Conservation (phyloP, 2,329 filamentous ascomycete species). For the Colletotrichum horii region DNA sequence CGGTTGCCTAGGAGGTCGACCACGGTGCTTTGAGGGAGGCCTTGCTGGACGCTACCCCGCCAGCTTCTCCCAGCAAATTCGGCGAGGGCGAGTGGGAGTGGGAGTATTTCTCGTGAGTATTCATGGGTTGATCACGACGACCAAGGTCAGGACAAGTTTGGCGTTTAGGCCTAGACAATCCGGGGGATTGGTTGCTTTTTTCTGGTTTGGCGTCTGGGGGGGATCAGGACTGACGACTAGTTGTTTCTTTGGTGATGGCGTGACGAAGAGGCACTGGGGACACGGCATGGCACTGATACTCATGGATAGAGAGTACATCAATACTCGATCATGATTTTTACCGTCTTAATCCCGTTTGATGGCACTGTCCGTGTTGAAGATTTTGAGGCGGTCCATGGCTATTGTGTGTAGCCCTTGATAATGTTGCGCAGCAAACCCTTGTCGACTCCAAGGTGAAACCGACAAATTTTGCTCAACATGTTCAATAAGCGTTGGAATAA, state of each 20-base stretch:
- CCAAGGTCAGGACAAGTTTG: neutral
- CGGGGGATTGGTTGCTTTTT: neutral
- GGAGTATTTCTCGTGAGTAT: neutral
- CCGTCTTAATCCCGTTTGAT: neutral
- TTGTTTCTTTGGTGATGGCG: neutral
- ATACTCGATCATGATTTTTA: constrained; percentile 8
- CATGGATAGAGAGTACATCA: constrained; percentile 16
- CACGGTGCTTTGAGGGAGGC: neutral
- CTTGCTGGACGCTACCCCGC: neutral
- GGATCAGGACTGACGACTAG: neutral
- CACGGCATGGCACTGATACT: neutral
- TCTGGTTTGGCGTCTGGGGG: neutral
- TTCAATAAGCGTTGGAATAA: neutral
- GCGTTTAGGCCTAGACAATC: constrained; percentile 9
- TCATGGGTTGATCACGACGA: neutral
- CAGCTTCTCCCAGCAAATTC: neutral
- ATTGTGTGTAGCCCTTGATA: neutral
- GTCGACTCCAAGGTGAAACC: no score
- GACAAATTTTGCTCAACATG: neutral
- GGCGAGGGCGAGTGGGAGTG: neutral
- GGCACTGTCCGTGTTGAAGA: neutral
- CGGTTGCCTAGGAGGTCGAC: neutral
- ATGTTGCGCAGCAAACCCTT: neutral
- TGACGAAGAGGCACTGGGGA: neutral
- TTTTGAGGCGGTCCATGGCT: neutral